These are phyloP conservation scores for Fraxinus greggii DNA, from an alignment of 305 asterid species.

Conservation along the genomic window DNA sequence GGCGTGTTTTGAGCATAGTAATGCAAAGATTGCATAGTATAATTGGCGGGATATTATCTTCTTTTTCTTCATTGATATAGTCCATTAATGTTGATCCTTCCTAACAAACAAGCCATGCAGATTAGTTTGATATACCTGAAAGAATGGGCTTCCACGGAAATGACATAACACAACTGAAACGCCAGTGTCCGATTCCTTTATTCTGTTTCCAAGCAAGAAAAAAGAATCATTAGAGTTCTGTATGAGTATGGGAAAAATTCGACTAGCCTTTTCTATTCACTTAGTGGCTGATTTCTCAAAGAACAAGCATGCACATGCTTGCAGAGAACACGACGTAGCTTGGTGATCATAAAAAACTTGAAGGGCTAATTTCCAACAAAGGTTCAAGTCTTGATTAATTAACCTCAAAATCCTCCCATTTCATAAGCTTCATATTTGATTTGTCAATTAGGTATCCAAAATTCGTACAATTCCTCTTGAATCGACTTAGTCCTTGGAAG, in stretches of 20 bases:
- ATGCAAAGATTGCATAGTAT: not conserved
- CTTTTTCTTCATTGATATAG: not conserved
- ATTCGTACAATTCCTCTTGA: constrained; percentile 87
- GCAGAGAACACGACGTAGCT: not conserved
- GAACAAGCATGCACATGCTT: not conserved
- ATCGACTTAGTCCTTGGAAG: constrained; percentile 65
- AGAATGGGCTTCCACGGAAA: constrained; percentile 98
- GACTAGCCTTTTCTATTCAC: not conserved
- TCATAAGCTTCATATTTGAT: constrained; percentile 81
- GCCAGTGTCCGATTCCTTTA: constrained; percentile 91
- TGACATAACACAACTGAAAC: constrained; percentile 75
- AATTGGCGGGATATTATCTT: not conserved
- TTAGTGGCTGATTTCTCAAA: not conserved
- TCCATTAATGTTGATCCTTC: not conserved
- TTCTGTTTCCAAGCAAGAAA: constrained; percentile 46
- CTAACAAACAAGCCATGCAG: not conserved
- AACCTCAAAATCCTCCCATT: constrained; percentile 92
- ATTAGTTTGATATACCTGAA: constrained; percentile 49
- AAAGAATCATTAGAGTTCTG: not conserved
- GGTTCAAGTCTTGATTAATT: not conserved
- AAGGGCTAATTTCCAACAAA: not conserved
- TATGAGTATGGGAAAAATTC: not conserved
- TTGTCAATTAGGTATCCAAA: constrained; percentile 71
- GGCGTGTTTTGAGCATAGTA: not conserved
- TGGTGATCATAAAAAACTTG: not conserved